These are phyloP conservation scores for Mycena rosella DNA, from an alignment of 768 basidiomycete genomes.

Conservation along the genomic window DNA sequence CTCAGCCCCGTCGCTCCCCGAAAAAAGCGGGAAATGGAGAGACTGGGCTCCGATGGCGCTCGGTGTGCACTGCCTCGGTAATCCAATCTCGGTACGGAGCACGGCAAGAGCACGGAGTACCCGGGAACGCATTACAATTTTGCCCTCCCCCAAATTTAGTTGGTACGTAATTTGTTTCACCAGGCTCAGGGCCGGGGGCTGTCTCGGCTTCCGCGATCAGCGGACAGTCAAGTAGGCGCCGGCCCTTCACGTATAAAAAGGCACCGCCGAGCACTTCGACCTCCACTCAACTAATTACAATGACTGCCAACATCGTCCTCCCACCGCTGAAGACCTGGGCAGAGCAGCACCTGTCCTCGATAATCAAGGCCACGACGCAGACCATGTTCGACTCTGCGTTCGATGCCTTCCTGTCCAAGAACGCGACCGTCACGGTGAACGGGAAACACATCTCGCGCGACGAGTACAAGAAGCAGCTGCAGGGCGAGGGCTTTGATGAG, in stretches of 20 bases:
- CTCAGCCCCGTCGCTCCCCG: too few relatives aligned
- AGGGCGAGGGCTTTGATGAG: slow-evolving; percentile 45
- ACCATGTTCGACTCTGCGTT: slow-evolving; percentile 52
- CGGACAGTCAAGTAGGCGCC: slow-evolving; percentile 6
- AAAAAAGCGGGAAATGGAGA: background rate
- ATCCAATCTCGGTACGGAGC: too few relatives aligned
- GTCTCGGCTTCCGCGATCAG: slow-evolving; percentile 13
- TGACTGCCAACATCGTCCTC: slow-evolving; percentile 29
- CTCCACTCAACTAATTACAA: background rate
- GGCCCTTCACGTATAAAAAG: slow-evolving; percentile 4
- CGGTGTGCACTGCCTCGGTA: background rate
- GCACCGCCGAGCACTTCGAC: background rate
- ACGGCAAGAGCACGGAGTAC: background rate
- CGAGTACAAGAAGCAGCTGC: slow-evolving; percentile 55
- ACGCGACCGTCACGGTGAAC: slow-evolving; percentile 56
- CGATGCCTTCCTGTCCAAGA: slow-evolving; percentile 53
- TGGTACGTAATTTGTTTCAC: background rate
- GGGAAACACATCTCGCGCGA: slow-evolving; percentile 53
- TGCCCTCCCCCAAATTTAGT: background rate
- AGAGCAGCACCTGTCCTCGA: slow-evolving; percentile 50
- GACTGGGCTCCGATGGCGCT: background rate
- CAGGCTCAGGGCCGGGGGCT: too few relatives aligned
- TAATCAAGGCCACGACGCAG: slow-evolving; percentile 54
- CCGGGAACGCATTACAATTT: background rate
- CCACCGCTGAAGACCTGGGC: slow-evolving; percentile 59